Conservation (phyloP, 108 stramenopile species). For the Mediolabrus comicus region DNA sequence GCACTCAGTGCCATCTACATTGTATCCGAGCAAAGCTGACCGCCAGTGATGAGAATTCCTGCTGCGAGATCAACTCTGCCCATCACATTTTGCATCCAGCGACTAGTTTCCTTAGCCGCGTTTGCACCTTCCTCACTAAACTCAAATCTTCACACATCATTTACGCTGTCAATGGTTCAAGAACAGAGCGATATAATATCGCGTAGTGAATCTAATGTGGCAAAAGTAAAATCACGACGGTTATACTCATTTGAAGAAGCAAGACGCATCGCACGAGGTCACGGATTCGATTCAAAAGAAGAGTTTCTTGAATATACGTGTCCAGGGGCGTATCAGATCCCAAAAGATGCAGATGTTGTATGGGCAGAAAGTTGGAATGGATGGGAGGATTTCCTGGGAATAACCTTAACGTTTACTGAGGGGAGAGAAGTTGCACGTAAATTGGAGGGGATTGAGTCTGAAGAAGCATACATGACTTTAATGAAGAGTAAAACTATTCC, state of each 20-base stretch:
- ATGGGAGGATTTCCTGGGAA: constrained; percentile 77
- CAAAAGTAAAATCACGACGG: constrained; percentile 7
- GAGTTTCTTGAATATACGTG: constrained; percentile 72
- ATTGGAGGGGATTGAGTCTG: constrained; percentile 27
- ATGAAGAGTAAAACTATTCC: constrained; percentile 38
- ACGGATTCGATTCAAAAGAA: constrained; percentile 59
- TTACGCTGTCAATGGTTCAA: not conserved
- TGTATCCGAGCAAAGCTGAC: too few relatives aligned
- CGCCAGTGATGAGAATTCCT: too few relatives aligned
- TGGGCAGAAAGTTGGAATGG: constrained; percentile 66
- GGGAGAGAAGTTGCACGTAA: constrained; percentile 47
- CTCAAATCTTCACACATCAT: not conserved
- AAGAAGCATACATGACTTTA: constrained; percentile 53
- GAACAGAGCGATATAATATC: too few relatives aligned
- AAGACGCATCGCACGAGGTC: constrained; percentile 59
- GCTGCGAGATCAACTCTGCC: too few relatives aligned
- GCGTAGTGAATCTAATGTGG: too few relatives aligned
- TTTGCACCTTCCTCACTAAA: not conserved
- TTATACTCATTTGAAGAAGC: constrained; percentile 66
- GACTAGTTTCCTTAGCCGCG: not conserved
- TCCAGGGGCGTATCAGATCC: constrained; percentile 73
- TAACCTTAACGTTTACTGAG: constrained; percentile 18
- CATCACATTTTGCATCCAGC: not conserved
- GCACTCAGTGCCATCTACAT: too few relatives aligned
- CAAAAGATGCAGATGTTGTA: constrained; percentile 69